Evolutionary conservation across 1,284 basidiomycete genomes (phyloP), one percentile per base, ranked within the genome.

Genomic region (Singerocomus rubriflavus): DNA sequence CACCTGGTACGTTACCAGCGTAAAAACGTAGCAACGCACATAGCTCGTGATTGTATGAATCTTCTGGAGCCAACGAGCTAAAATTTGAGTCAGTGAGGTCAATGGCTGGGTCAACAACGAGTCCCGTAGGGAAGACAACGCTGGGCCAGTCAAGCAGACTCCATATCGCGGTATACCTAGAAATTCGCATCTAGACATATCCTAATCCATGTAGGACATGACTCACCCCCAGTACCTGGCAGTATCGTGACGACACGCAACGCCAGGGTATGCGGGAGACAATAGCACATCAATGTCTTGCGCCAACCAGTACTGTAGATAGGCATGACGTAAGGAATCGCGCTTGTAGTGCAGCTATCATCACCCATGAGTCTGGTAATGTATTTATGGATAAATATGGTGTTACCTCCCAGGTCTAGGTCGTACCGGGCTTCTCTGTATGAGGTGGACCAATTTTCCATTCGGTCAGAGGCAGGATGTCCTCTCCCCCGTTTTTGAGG

Each of bases 171-270:
- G 58, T 53, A 13, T 63, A 65, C 1, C 62, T 61, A 12, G 6
- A 14, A 16, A 34, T 4, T 1, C 13, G n/a, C 3, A 11, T 34
- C 8, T 17, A 4, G 4, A 2, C 3, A 1, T 3, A 35, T 31
- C 25, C 10, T 2, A n/a, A n/a, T 17, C 11, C 32, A 4, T 3
- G 10, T 6, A 17, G 6, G 2, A 35, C 13, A 4, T 31, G 6
- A 17, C 64, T 57, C 46, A 68, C 68, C 58, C 63, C 67, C 67
- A 70, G 35, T 71, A 71, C 36, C 55, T 62, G 11, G 62, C 53
- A 0, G 68, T 69, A 30, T 60, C 64, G 11, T 67, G 60, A 5
- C 48, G 56, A 12, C 56, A 53, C 2, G 68, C 67, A 13, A 61
- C 61, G 1, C 56, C 61, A 8, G 57, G 51, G 26, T 51, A 66